Conservation (phyloP, 2,329 filamentous ascomycete species). For the Colletotrichum karsti region DNA sequence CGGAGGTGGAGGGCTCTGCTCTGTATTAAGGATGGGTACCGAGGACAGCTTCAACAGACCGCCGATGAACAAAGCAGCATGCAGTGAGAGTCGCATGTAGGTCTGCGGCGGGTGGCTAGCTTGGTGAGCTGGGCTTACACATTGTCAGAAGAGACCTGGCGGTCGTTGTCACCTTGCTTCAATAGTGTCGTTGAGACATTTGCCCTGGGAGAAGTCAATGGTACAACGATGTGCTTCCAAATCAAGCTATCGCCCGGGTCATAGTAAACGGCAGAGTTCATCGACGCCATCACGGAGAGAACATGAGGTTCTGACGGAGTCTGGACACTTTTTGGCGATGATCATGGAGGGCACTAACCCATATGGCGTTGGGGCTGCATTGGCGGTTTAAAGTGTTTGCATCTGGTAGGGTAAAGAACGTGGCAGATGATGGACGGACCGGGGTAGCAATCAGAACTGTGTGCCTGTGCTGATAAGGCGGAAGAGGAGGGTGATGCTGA, state of each 20-base stretch:
- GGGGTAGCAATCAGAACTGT: neutral
- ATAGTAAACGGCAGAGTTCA: neutral
- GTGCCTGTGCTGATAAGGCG: neutral
- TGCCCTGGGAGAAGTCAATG: neutral
- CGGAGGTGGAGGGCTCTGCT: neutral
- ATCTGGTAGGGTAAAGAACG: neutral
- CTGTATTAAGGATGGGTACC: slow-evolving; percentile 6
- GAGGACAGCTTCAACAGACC: neutral
- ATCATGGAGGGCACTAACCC: neutral
- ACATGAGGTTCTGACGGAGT: neutral
- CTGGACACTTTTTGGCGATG: neutral
- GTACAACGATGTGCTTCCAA: neutral
- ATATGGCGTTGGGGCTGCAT: neutral
- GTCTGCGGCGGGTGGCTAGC: neutral
- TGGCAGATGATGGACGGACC: slow-evolving; percentile 3
- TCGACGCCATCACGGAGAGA: neutral
- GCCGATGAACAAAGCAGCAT: neutral
- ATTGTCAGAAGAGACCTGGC: neutral
- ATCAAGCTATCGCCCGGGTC: neutral
- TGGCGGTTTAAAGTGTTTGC: slow-evolving; percentile 17
- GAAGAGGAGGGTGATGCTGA: neutral
- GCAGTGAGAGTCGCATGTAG: neutral
- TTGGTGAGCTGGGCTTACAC: neutral
- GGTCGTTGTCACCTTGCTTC: neutral
- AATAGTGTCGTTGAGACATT: neutral